These are phyloP conservation scores for Bryoglossum gracile DNA, from an alignment of 495 filamentous ascomycete genomes.

Conservation along the genomic window DNA sequence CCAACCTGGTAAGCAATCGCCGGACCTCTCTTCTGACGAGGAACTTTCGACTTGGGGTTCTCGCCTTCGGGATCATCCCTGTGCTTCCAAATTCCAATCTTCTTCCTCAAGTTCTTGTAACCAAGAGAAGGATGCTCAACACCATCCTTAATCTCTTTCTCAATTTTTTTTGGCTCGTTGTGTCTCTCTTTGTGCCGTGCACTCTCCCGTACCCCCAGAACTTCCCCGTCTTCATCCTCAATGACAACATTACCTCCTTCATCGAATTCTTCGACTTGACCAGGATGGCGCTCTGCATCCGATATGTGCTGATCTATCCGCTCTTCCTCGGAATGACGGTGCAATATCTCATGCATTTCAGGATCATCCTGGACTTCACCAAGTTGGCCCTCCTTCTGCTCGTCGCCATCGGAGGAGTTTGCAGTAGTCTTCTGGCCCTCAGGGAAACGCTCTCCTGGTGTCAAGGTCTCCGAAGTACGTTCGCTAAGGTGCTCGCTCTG, in stretches of 20 bases:
- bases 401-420: constrained; percentile 25
- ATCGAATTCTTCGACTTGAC: constrained; percentile 58
- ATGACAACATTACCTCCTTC: constrained; percentile 79
- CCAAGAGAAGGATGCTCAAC: constrained; percentile 15
- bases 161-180: constrained; percentile 43
- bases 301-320: constrained; percentile 27
- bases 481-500: constrained; percentile 28
- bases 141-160: constrained; percentile 34
- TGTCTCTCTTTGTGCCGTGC: constrained; percentile 55
- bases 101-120: constrained; percentile 23
- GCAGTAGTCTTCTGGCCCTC: constrained; percentile 24
- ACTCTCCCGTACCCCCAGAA: constrained; percentile 44
- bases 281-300: constrained; percentile 24
- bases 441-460: constrained; percentile 25
- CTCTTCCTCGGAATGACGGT: constrained; percentile 27
- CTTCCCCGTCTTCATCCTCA: constrained; percentile 85
- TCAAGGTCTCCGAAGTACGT: constrained; percentile 22
- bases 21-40: constrained; percentile 31
- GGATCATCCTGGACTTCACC: constrained; percentile 22
- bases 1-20: constrained; percentile 94
- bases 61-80: constrained; percentile 29
- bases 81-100: constrained; percentile 22
- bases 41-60: constrained; percentile 20
- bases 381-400: constrained; percentile 24
- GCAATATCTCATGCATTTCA: constrained; percentile 23